Conservation (phyloP, 768 basidiomycete genomes). For the Leccinum variicolor region DNA sequence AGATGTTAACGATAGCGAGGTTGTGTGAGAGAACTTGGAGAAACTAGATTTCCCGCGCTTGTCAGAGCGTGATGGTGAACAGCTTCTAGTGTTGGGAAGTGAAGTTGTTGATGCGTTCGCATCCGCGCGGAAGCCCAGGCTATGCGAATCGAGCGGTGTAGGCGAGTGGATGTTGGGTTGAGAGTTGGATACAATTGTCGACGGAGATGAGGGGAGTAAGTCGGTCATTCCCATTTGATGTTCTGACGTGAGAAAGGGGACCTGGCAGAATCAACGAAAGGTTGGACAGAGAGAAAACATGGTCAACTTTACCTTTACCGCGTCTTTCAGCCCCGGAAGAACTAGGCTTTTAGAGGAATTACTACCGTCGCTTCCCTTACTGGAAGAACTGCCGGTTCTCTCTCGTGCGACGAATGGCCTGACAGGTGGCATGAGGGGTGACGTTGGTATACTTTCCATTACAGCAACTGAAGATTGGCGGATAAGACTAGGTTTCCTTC, state of each 20-base stretch:
- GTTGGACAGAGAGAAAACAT: background rate
- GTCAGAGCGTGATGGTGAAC: conserved; percentile 26
- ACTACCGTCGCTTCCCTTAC: conserved; percentile 35
- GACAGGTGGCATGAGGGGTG: conserved; percentile 41
- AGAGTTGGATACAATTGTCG: conserved; percentile 36
- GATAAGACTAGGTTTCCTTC: conserved; percentile 38
- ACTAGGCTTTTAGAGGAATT: conserved; percentile 30
- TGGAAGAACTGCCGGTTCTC: conserved; percentile 47
- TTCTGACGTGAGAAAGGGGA: conserved; percentile 64
- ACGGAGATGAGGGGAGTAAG: conserved; percentile 73
- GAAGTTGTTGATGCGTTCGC: conserved; percentile 40
- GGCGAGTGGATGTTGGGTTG: conserved; percentile 38
- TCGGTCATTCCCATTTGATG: conserved; percentile 68
- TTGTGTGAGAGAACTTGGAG: conserved; percentile 27
- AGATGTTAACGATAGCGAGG: conserved; percentile 34
- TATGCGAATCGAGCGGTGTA: conserved; percentile 35
- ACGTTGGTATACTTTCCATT: conserved; percentile 44
- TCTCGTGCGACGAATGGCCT: conserved; percentile 47
- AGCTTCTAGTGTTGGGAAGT: conserved; percentile 35
- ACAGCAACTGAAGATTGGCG: conserved; percentile 54
- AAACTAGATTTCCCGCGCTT: conserved; percentile 20
- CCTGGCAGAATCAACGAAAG: conserved; percentile 34
- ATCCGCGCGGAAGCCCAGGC: conserved; percentile 23
- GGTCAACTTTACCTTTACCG: conserved; percentile 54
- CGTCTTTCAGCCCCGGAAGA: conserved; percentile 66